Evolutionary conservation across 2,329 filamentous ascomycete species (phyloP), one percentile per base, ranked within the genome.

Genomic region (Penicillium occitanis): DNA sequence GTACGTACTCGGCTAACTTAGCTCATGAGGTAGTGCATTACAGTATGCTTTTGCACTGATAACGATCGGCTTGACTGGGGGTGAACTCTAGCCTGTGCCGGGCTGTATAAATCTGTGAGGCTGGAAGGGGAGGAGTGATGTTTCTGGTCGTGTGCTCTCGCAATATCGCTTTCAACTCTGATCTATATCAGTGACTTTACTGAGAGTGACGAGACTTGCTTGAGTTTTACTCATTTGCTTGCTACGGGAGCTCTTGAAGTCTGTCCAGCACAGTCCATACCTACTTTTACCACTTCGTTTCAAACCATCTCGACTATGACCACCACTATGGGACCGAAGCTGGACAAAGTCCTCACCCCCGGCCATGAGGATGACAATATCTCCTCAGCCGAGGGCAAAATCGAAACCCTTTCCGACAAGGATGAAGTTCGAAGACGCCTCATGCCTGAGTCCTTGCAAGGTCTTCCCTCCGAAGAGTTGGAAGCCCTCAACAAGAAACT

Each of bases 381-480:
- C 13, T 51, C 48, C 8, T 76, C 80, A 11, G 74, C 53, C 19
- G 53, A 37, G 33, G 55, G 55, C 17, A 58, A 58, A 42, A 7
- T 58, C 55, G 55, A 58, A 42, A 19, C 35, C 73, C 73, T 22
- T 3, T 30, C 25, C 13, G 48, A 51, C 25, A 28, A 30, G 48
- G 19, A 48, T 11, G 48, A 25, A 51, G 14, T 30, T 11, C 22
- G 48, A 51, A 30, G 48, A 17, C 48, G 48, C 14, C 48, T 51
- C 30, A 51, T 51, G 48, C 48, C 48, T 25, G 70, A 73, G 44
- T 70, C 67, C 7, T 69, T 76, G 53, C 72, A 67, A 8, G 46
- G 61, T 13, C 69, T 76, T 11, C 66, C 65, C 30, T 63, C 69
- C 0, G 68, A 71, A 22, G 74, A 76, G 22, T 53, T 73, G 6